Conservation (phyloP, 225 moss, liverwort and hornwort genomes). For the Thuidium tamariscinum region DNA sequence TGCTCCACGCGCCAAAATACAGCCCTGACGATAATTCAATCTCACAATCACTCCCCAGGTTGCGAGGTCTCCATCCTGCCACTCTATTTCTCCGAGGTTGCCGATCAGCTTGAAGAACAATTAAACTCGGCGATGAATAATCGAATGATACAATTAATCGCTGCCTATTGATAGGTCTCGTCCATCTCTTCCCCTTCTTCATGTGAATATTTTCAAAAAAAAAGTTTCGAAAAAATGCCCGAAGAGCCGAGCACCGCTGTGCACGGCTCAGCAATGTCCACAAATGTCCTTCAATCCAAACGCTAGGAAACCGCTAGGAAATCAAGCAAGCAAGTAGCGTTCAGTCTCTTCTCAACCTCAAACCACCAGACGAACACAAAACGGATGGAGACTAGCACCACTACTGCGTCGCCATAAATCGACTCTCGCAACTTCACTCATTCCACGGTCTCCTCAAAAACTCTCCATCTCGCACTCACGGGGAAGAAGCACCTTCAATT, state of each 20-base stretch:
- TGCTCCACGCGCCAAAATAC: background rate
- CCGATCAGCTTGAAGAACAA: background rate
- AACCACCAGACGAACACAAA: background rate
- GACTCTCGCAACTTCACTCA: background rate
- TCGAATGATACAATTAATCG: background rate
- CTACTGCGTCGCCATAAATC: background rate
- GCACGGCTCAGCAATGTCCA: background rate
- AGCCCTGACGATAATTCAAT: background rate
- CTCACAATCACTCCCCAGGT: background rate
- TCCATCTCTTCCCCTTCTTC: constrained; percentile 2
- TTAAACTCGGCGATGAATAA: background rate
- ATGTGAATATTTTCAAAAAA: background rate
- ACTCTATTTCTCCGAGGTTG: background rate
- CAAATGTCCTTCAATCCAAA: background rate
- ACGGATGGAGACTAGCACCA: background rate
- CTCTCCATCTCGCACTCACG: background rate
- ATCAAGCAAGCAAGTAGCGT: background rate
- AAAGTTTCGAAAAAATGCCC: background rate
- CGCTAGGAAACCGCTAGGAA: background rate
- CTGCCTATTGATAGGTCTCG: background rate
- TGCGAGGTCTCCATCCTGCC: background rate
- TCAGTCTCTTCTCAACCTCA: background rate
- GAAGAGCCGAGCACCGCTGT: background rate
- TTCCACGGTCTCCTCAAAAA: background rate
- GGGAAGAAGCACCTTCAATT: background rate